These are phyloP conservation scores for Fraxinus baroniana DNA, from an alignment of 305 asterid species.

Conservation along the genomic window DNA sequence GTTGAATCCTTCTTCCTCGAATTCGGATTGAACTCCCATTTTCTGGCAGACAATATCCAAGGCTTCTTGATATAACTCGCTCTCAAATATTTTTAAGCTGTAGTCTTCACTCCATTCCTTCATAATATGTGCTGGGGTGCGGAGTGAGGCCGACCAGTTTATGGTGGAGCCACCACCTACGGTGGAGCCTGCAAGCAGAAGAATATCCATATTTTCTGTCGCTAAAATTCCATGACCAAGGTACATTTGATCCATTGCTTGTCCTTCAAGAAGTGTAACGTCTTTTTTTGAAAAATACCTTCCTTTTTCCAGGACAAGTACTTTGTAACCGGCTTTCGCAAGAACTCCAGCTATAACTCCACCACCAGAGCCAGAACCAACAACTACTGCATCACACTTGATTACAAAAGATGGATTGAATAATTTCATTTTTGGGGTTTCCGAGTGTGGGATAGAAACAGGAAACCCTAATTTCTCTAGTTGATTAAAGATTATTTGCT, in stretches of 20 bases:
- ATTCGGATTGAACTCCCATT: conserved; percentile 69
- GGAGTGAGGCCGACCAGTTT: conserved; percentile 75
- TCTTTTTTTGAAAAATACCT: conserved; percentile 45
- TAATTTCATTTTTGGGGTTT: conserved; percentile 12
- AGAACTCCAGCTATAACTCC: conserved; percentile 75
- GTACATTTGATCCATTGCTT: conserved; percentile 70
- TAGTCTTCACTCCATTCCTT: conserved; percentile 58
- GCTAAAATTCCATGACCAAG: conserved; percentile 53
- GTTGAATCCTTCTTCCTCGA: conserved; percentile 58
- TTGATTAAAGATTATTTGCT: conserved; percentile 22
- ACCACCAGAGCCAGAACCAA: conserved; percentile 89
- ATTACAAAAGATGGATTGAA: conserved; percentile 38
- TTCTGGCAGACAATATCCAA: conserved; percentile 55
- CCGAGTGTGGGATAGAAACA: conserved; percentile 28
- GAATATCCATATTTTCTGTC: conserved; percentile 42
- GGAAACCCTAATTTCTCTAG: conserved; percentile 44
- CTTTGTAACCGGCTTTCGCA: conserved; percentile 72
- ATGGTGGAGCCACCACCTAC: conserved; percentile 79
- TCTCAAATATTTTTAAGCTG: conserved; percentile 46
- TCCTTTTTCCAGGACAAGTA: conserved; percentile 71
- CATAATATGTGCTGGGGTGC: conserved; percentile 57
- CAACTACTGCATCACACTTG: conserved; percentile 69
- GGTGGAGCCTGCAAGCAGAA: conserved; percentile 70
- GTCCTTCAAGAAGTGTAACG: conserved; percentile 66
- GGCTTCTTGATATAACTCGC: conserved; percentile 43